These are phyloP conservation scores for Gossypium ekmanianum DNA, from an alignment of 345 rosid genomes.

Conservation along the genomic window DNA sequence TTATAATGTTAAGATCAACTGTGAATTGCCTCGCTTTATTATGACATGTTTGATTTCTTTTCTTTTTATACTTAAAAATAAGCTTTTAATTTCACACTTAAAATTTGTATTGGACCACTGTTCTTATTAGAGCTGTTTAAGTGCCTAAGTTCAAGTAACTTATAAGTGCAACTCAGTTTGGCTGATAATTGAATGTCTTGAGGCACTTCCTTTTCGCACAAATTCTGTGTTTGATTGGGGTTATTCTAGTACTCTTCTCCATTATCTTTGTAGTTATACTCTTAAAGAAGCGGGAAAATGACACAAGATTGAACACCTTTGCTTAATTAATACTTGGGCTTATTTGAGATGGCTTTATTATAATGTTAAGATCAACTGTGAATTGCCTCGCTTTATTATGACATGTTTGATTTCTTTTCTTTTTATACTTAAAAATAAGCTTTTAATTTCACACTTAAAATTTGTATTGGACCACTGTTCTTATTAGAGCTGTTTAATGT, in stretches of 20 bases:
- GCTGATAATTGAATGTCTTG: slow-evolving; percentile 1
- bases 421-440: neutral
- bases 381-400: neutral
- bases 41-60: neutral
- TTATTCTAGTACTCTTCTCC: neutral
- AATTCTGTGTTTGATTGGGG: neutral
- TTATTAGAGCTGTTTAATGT: slow-evolving; percentile 12
- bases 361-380: slow-evolving; percentile 8
- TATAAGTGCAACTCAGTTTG: neutral
- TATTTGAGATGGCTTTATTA: neutral
- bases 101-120: neutral
- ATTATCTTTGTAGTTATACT: neutral
- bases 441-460: neutral
- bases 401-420: neutral
- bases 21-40: neutral
- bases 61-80: neutral
- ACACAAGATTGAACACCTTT: neutral
- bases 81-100: neutral
- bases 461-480: slow-evolving; percentile 2
- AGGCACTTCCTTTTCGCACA: neutral
- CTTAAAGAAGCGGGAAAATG: neutral
- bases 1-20: slow-evolving; percentile 4
- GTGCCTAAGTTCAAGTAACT: neutral
- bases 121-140: slow-evolving; percentile 6
- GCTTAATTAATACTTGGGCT: neutral